These are phyloP conservation scores for Trichoderma guizhouense DNA, from an alignment of 2,329 filamentous ascomycete genomes.

Conservation along the genomic window DNA sequence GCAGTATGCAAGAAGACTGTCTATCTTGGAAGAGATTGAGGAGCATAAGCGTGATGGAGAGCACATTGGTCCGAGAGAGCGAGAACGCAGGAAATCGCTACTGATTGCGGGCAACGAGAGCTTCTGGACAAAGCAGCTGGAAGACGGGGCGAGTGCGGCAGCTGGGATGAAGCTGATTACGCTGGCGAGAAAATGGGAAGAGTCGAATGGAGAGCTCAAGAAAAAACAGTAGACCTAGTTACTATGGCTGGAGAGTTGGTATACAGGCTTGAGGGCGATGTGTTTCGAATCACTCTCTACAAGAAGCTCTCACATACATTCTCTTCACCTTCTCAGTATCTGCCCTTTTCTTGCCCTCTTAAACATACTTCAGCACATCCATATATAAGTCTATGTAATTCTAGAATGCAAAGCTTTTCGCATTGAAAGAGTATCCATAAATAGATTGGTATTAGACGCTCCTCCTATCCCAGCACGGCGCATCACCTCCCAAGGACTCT, in stretches of 20 bases:
- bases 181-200: slow-evolving; percentile 26
- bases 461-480: not conserved
- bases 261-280: not conserved
- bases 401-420: not conserved
- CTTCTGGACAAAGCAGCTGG: slow-evolving; percentile 43
- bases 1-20: slow-evolving; percentile 37
- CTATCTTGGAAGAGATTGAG: slow-evolving; percentile 41
- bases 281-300: too few relatives aligned
- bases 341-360: not conserved
- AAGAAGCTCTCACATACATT: too few relatives aligned
- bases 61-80: slow-evolving; percentile 34
- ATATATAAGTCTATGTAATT: not conserved
- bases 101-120: slow-evolving; percentile 31
- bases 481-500: not conserved
- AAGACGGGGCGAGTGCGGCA: slow-evolving; percentile 36
- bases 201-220: slow-evolving; percentile 4
- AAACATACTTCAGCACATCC: not conserved
- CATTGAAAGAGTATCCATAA: not conserved
- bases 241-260: not conserved
- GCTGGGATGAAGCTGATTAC: slow-evolving; percentile 36
- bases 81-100: slow-evolving; percentile 38
- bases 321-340: not conserved
- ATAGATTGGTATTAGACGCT: not conserved
- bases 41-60: slow-evolving; percentile 34
- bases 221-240: not conserved